Evolutionary conservation across 352 stramenopile species (phyloP).

Genomic region (Globisporangium barbulae): DNA sequence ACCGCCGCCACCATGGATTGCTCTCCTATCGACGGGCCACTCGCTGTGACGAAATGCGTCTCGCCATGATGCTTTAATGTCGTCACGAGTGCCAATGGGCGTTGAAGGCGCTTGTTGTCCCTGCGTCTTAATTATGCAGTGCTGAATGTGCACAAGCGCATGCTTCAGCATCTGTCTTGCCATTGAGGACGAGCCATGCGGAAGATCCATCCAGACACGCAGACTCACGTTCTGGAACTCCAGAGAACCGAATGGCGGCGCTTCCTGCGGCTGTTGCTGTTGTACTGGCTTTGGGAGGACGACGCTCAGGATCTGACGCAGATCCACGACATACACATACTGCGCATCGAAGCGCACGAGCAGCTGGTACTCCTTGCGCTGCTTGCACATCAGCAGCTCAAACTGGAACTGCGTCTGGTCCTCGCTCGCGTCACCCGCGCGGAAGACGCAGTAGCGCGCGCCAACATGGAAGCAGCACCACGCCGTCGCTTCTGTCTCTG

Average conservation of each 20-base stretch:
- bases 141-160: constrained; percentile 15
- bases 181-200: background rate
- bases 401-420: constrained; percentile 34
- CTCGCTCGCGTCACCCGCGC: constrained; percentile 11
- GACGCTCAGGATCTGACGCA: constrained; percentile 9
- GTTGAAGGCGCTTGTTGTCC: background rate
- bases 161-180: constrained; percentile 15
- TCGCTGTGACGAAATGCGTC: constrained; percentile 24
- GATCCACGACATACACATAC: constrained; percentile 24
- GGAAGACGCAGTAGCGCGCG: constrained; percentile 34
- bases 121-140: background rate
- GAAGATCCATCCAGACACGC: constrained; percentile 36
- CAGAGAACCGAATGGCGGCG: constrained; percentile 28
- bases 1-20: background rate
- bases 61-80: constrained; percentile 5
- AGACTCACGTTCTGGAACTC: constrained; percentile 30
- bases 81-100: background rate
- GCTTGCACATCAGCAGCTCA: constrained; percentile 17
- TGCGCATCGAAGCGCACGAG: constrained; percentile 28
- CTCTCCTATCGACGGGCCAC: background rate
- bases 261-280: constrained; percentile 4
- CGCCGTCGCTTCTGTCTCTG: background rate
- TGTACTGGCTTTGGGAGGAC: background rate
- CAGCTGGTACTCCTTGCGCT: background rate
- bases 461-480: constrained; percentile 38